A percentile compares a stretch with the other conserved stretches of the same genome.
phyloP scores from a whole-genome alignment of 2,329 filamentous ascomycete species.

The Penicillium sp. region DNA sequence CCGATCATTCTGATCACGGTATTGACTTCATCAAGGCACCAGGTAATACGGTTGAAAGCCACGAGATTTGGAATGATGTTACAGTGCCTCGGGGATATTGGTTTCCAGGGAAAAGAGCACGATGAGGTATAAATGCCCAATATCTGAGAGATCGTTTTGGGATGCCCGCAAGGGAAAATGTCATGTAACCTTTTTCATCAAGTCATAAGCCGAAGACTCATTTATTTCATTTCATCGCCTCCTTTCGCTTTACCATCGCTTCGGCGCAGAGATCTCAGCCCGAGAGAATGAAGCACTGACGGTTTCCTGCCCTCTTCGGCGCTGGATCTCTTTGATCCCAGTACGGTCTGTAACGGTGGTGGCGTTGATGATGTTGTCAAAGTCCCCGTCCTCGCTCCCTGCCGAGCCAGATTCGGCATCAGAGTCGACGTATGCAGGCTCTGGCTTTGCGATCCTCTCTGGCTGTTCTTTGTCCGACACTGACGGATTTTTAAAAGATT shows the following conservation, averaged over 20 bases:
- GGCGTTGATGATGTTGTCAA: constrained; percentile 90
- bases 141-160: background rate
- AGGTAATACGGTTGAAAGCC: background rate
- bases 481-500: constrained; percentile 70
- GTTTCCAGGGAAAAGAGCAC: background rate
- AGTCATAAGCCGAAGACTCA: background rate
- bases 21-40: background rate
- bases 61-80: background rate
- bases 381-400: constrained; percentile 66
- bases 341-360: constrained; percentile 85
- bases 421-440: constrained; percentile 57
- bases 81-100: background rate
- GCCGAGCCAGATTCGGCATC: constrained; percentile 73
- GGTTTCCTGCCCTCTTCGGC: constrained; percentile 52
- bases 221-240: background rate
- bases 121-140: background rate
- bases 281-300: constrained; percentile 52
- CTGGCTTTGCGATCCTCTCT: constrained; percentile 63
- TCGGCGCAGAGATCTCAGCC: constrained; percentile 50
- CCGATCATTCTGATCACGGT: background rate
- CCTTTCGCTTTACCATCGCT: constrained; percentile 40
- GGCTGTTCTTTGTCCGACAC: constrained; percentile 55
- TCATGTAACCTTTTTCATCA: background rate
- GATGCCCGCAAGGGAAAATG: background rate
- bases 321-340: constrained; percentile 66